These are phyloP conservation scores for Agrocybe pediades DNA, from an alignment of 768 basidiomycete species.

Conservation along the genomic window DNA sequence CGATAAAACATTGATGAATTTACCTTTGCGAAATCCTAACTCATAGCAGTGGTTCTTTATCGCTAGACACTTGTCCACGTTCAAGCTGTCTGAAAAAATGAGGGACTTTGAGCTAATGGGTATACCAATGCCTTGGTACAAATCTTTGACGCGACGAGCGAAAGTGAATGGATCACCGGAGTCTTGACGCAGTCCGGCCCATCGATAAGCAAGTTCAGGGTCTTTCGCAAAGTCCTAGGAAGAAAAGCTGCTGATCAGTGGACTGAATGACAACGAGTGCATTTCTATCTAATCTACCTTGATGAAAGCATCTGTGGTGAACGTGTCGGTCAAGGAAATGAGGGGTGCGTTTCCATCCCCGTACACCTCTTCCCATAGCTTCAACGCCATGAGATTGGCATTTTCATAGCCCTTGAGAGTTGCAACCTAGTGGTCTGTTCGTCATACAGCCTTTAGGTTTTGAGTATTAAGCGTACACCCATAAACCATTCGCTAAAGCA, in stretches of 20 bases:
- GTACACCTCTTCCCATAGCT: conserved; percentile 86
- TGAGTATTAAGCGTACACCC: conserved; percentile 56
- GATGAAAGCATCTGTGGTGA: conserved; percentile 87
- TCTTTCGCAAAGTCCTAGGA: conserved; percentile 64
- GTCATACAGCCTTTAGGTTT: not conserved
- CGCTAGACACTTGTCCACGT: conserved; percentile 66
- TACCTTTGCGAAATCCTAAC: conserved; percentile 68
- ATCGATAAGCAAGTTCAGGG: conserved; percentile 62
- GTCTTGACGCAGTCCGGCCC: conserved; percentile 90
- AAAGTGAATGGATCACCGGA: conserved; percentile 90
- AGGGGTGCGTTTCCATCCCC: conserved; percentile 45
- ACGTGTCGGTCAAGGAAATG: conserved; percentile 93
- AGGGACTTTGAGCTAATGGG: conserved; percentile 66
- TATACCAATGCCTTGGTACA: conserved; percentile 73
- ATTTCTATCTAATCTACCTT: conserved; percentile 40
- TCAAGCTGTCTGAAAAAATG: conserved; percentile 84
- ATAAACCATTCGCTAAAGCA: conserved; percentile 80
- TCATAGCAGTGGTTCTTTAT: conserved; percentile 74
- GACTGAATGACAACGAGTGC: not conserved
- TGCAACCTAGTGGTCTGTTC: conserved; percentile 56
- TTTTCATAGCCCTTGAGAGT: conserved; percentile 82
- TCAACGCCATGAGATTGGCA: conserved; percentile 72
- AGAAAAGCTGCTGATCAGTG: no score
- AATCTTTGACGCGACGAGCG: conserved; percentile 68
- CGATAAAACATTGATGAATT: conserved; percentile 10